Conservation (phyloP, 164 flowering plant genomes). For the Vitis cinerea region DNA sequence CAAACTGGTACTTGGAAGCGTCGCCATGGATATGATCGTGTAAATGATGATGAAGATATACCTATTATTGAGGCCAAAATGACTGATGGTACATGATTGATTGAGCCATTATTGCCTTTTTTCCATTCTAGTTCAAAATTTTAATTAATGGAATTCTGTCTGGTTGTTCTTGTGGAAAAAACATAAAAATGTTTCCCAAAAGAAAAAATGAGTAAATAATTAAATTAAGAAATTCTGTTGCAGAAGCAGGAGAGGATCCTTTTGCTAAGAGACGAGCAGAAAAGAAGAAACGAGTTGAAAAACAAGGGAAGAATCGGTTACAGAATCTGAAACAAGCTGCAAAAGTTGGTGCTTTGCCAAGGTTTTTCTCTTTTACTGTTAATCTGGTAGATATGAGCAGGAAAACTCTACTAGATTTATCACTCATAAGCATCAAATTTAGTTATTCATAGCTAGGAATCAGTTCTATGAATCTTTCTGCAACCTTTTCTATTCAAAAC, state of each 20-base stretch:
- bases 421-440: too few relatives aligned
- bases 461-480: too few relatives aligned
- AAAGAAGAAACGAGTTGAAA: conserved; percentile 69
- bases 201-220: too few relatives aligned
- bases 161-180: too few relatives aligned
- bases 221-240: neutral
- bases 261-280: conserved; percentile 71
- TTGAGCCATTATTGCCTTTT: neutral
- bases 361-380: conserved; percentile 36
- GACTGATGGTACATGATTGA: conserved; percentile 40
- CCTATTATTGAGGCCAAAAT: conserved; percentile 70
- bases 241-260: conserved; percentile 88
- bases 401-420: too few relatives aligned
- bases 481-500: too few relatives aligned
- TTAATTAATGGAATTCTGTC: too few relatives aligned
- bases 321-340: conserved; percentile 75
- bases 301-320: conserved; percentile 79
- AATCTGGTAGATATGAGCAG: too few relatives aligned
- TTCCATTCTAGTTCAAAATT: too few relatives aligned
- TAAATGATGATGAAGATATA: conserved; percentile 67
- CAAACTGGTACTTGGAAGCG: conserved; percentile 83
- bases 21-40: conserved; percentile 90
- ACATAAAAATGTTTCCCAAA: too few relatives aligned
- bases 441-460: too few relatives aligned
- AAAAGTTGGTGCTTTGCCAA: conserved; percentile 79